Evolutionary conservation across 1,139 yeast species (phyloP).

Genomic region (Yamadazyma buinensis): DNA sequence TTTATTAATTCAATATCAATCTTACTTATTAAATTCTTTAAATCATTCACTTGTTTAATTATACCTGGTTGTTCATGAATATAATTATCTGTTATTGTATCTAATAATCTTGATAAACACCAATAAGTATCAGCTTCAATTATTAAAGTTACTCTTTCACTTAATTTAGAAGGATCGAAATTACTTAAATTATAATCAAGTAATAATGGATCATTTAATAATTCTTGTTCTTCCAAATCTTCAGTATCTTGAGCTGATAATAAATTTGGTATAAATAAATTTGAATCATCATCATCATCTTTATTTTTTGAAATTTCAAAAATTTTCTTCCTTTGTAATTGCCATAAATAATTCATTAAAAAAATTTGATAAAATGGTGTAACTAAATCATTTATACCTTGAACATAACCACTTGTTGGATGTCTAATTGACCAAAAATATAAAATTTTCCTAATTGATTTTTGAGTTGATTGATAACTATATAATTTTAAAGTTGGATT

Average conservation of each 20-base stretch:
- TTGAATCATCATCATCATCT: conserved; percentile 22
- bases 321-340: conserved; percentile 27
- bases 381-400: conserved; percentile 91
- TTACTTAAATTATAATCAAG: conserved; percentile 26
- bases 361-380: conserved; percentile 94
- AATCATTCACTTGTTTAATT: conserved; percentile 79
- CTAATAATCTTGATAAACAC: conserved; percentile 88
- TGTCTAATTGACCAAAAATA: conserved; percentile 97
- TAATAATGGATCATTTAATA: conserved; percentile 27
- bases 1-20: conserved; percentile 70
- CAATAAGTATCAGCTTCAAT: conserved; percentile 95
- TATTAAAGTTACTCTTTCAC: conserved; percentile 39
- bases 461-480: conserved; percentile 65
- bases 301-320: conserved; percentile 12
- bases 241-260: conserved; percentile 15
- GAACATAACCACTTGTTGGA: conserved; percentile 99
- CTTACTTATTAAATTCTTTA: conserved; percentile 71
- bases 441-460: conserved; percentile 72
- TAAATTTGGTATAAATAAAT: conserved; percentile 35
- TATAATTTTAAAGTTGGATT: conserved; percentile 81
- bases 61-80: conserved; percentile 99
- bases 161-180: conserved; percentile 62
- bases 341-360: conserved; percentile 63
- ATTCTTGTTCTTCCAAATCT: conserved; percentile 25
- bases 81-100: conserved; percentile 93